A percentile compares a stretch with the other conserved stretches of the same genome.
phyloP scores from a whole-genome alignment of 495 filamentous ascomycete genomes.

The Chaetomium tenue region DNA sequence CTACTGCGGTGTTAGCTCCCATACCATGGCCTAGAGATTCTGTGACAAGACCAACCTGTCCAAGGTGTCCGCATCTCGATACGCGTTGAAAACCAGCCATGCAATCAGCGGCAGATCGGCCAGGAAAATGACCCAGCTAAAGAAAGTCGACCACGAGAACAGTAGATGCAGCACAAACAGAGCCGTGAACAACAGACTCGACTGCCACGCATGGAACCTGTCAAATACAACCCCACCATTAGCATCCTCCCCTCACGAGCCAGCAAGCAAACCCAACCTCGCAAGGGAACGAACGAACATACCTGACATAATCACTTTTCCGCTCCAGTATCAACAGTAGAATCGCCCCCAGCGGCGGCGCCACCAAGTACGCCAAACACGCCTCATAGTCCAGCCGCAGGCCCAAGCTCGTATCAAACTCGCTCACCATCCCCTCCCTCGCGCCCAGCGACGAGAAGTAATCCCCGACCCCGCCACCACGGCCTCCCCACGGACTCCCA shows the following conservation, averaged over 20 bases:
- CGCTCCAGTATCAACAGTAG: conserved; percentile 81
- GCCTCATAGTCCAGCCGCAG: conserved; percentile 77
- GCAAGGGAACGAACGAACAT: conserved; percentile 35
- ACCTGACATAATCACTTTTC: conserved; percentile 97
- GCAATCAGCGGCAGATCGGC: conserved; percentile 73
- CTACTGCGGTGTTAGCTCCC: conserved; percentile 29
- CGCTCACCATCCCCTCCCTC: conserved; percentile 45
- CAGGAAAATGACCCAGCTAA: conserved; percentile 80
- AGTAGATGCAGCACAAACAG: conserved; percentile 85
- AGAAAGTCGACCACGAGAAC: conserved; percentile 75
- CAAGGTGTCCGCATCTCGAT: conserved; percentile 84
- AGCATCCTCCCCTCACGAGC: background rate
- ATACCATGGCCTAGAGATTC: background rate
- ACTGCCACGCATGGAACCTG: conserved; percentile 97
- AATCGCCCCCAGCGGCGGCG: conserved; percentile 85
- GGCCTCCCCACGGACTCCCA: conserved; percentile 6
- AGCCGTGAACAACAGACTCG: conserved; percentile 77
- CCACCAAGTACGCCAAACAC: conserved; percentile 79
- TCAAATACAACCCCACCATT: conserved; percentile 4
- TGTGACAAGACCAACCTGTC: conserved; percentile 58
- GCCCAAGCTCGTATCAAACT: conserved; percentile 72
- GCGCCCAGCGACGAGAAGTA: conserved; percentile 38
- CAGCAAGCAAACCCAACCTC: background rate
- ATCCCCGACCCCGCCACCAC: conserved; percentile 32
- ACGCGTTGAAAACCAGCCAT: conserved; percentile 75